Conservation (phyloP, 257 asterid species). For the Gynochthodes officinalis region DNA sequence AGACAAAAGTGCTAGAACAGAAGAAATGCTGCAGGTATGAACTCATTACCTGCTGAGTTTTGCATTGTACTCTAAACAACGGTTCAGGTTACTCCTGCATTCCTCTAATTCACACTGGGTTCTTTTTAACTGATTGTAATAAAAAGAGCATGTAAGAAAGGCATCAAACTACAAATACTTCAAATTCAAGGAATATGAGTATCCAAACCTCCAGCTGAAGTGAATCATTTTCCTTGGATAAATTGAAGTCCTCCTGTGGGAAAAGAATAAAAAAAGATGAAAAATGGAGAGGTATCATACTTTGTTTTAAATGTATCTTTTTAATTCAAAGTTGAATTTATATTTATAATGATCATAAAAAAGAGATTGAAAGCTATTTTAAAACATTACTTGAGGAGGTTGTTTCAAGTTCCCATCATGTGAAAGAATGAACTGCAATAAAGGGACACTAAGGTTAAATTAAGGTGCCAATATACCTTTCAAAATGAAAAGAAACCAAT, state of each 20-base stretch:
- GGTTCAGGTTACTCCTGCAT: constrained; percentile 51
- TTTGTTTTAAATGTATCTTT: not conserved
- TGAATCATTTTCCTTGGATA: constrained; percentile 34
- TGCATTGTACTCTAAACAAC: constrained; percentile 65
- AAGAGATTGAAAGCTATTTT: constrained; percentile 8
- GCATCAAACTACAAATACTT: constrained; percentile 11
- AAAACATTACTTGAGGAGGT: constrained; percentile 35
- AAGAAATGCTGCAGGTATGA: constrained; percentile 6
- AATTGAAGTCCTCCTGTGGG: constrained; percentile 44
- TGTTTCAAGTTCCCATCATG: constrained; percentile 62
- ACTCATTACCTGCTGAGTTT: constrained; percentile 58
- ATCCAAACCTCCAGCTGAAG: constrained; percentile 57
- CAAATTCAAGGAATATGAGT: constrained; percentile 18
- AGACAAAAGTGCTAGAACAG: not conserved
- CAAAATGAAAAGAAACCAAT: constrained; percentile 2
- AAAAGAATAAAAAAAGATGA: constrained; percentile 14
- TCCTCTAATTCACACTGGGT: constrained; percentile 65
- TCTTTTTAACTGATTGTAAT: constrained; percentile 51
- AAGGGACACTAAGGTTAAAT: not conserved
- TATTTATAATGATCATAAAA: constrained; percentile 11
- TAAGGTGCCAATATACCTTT: not conserved
- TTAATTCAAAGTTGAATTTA: not conserved
- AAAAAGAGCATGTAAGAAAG: constrained; percentile 13
- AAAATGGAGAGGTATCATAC: too few species aligned
- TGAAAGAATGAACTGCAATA: constrained; percentile 51